Conservation (phyloP, 768 basidiomycete species). For the Suillus sp. region DNA sequence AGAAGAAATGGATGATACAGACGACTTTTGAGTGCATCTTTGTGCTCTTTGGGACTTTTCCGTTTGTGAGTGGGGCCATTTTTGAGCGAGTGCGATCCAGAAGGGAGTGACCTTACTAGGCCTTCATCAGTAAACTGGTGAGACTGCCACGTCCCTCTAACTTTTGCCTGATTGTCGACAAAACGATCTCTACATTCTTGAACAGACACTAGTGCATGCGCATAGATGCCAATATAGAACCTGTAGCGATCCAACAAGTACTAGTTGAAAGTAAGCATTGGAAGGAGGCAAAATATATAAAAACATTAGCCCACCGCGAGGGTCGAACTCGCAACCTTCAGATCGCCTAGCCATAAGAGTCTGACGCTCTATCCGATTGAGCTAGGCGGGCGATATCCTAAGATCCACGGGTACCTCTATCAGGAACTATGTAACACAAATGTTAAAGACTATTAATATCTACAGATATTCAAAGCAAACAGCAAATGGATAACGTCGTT, state of each 20-base stretch:
- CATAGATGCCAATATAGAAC: background rate
- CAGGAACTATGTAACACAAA: no score
- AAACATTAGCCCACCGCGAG: slow-evolving; percentile 59
- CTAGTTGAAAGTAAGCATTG: background rate
- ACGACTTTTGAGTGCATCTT: slow-evolving; percentile 84
- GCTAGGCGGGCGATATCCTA: slow-evolving; percentile 54
- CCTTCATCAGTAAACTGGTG: no score
- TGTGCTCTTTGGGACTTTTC: slow-evolving; percentile 46
- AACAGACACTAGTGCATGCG: background rate
- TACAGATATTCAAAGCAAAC: slow-evolving; percentile 7
- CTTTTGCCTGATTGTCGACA: background rate
- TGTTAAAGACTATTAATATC: no score
- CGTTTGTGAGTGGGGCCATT: slow-evolving; percentile 55
- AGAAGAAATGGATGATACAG: slow-evolving; percentile 19
- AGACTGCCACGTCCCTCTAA: no score
- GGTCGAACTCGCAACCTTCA: slow-evolving; percentile 68
- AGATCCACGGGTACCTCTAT: background rate
- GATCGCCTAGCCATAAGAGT: slow-evolving; percentile 55
- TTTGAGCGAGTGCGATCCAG: slow-evolving; percentile 30
- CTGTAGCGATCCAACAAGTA: background rate
- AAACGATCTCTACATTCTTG: background rate
- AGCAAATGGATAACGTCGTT: background rate
- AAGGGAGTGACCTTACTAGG: slow-evolving; percentile 27
- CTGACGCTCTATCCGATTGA: slow-evolving; percentile 72
- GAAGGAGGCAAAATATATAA: slow-evolving; percentile 2